phyloP scores from a whole-genome alignment of 2,329 filamentous ascomycete species.

The Paecilomyces sp. region DNA sequence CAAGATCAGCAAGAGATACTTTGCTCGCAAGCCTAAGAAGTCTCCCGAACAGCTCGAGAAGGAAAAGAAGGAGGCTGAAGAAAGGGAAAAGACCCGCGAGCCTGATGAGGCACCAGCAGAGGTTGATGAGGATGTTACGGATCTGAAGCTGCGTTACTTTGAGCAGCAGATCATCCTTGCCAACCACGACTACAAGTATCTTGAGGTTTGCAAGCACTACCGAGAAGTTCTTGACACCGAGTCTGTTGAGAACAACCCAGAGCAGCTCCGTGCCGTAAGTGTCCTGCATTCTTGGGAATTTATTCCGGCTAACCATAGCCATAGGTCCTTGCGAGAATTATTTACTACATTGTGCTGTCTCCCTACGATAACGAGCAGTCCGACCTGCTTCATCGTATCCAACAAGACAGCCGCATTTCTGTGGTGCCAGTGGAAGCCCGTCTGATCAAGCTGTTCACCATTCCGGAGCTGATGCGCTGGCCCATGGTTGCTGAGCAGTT shows the following conservation, averaged over 20 bases:
- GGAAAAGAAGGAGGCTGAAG: conserved; percentile 74
- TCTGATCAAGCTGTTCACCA: conserved; percentile 88
- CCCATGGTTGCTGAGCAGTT: conserved; percentile 85
- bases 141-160: conserved; percentile 92
- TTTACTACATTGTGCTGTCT: conserved; percentile 94
- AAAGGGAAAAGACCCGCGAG: conserved; percentile 67
- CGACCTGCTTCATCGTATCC: conserved; percentile 88
- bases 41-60: conserved; percentile 82
- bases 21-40: conserved; percentile 86
- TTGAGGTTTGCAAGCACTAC: conserved; percentile 97
- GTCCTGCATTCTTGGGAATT: conserved; percentile 1
- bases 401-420: conserved; percentile 73
- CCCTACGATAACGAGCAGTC: conserved; percentile 98
- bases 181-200: conserved; percentile 95
- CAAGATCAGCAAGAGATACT: conserved; percentile 94
- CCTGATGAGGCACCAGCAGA: conserved; percentile 71
- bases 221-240: conserved; percentile 94
- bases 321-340: conserved; percentile 87
- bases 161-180: conserved; percentile 94
- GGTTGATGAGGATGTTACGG: conserved; percentile 82
- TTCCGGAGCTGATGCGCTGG: conserved; percentile 97
- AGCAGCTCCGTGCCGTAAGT: conserved; percentile 75
- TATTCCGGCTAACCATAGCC: conserved; percentile 3
- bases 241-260: conserved; percentile 81
- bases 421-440: conserved; percentile 73